A percentile compares a stretch with the other conserved stretches of the same genome.
phyloP scores from a whole-genome alignment of 495 filamentous ascomycete species.

The Penicillium arizonense region DNA sequence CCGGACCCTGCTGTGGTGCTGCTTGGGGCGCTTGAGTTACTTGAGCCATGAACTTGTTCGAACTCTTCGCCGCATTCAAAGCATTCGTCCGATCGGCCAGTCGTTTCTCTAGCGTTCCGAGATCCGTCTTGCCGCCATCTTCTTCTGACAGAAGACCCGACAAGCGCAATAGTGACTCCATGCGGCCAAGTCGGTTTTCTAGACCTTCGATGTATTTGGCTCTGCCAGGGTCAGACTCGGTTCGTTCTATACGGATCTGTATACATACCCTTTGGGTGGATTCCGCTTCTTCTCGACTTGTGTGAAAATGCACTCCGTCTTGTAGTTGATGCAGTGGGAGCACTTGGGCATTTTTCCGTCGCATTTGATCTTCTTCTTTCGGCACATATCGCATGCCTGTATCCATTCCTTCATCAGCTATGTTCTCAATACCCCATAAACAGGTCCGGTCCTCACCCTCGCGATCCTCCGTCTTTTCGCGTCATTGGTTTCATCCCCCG shows the following conservation, averaged over 20 bases:
- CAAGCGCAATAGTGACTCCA: conserved; percentile 86
- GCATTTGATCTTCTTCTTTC: conserved; percentile 99
- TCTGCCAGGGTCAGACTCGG: conserved; percentile 39
- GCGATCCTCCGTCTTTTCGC: conserved; percentile 93
- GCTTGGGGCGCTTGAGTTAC: conserved; percentile 3
- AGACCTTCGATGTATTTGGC: conserved; percentile 98
- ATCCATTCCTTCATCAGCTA: not conserved
- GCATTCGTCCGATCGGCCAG: conserved; percentile 62
- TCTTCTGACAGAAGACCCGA: conserved; percentile 87
- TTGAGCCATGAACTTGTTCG: conserved; percentile 27
- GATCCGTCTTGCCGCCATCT: conserved; percentile 82
- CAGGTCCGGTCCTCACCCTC: conserved; percentile 53
- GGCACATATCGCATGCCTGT: conserved; percentile 97
- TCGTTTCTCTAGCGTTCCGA: conserved; percentile 81
- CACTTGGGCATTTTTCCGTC: conserved; percentile 95
- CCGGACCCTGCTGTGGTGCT: conserved; percentile 23
- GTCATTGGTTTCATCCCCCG: conserved; percentile 65
- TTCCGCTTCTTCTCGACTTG: conserved; percentile 98
- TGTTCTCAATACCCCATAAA: not conserved
- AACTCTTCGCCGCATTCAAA: conserved; percentile 36
- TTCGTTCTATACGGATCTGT: not conserved
- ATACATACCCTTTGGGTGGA: conserved; percentile 87
- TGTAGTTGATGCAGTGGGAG: conserved; percentile 96
- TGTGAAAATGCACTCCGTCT: conserved; percentile 96
- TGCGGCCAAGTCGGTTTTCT: conserved; percentile 88